Evolutionary conservation across 371 early-diverging fungal genomes (phyloP), one percentile per base, ranked within the genome.

Genomic region (Apophysomyces elegans): DNA sequence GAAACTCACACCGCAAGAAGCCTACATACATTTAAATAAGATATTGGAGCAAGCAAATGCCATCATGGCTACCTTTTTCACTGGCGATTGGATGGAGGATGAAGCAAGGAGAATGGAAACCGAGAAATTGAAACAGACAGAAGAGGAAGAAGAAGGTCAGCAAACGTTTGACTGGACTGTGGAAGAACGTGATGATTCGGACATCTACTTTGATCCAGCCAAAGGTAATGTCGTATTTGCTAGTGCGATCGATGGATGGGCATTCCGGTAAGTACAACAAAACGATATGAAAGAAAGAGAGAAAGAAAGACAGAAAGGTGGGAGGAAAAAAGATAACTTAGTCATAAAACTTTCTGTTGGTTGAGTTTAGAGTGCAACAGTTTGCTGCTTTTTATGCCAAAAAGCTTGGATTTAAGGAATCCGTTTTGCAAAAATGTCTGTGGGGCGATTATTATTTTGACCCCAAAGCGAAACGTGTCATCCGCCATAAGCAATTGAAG

Each of bases 381-480:
- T 99, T 99, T 84, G 96, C 98, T 8, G 80, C 83, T 7, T 79
- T 97, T 6, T 98, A 96, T 75, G 91, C 96, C 1, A 85, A 90
- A 21, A 97, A 96, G 70, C 86, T 99, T 41, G 93, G 93, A 4
- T 84, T 98, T 58, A 94, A 93, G 65, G 96, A 94, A 64, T 59
- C 72, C 1, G 73, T 83, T 3, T 75, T 97, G 50, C 82, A 85
- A 26, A 88, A 90, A 58, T 90, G 90, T 37, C 80, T 99, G 54
- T 99, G 99, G 99, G 99, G 99, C 8, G 94, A 98, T 68, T 96
- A 87, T 76, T 99, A 95, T 74, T 86, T 97, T 70, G 99, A 99
- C 67, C 90, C 96, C 35, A 97, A 97, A 74, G 88, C 92, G 18
- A 97, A 95, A 65, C 89, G 94, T 5, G 92, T 98, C 1, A 76